Percentiles rank a stretch among this genome's conserved stretches.
These are phyloP conservation scores for Agroathelia rolfsii DNA, from an alignment of 1,284 basidiomycete species.

Conservation along the genomic window DNA sequence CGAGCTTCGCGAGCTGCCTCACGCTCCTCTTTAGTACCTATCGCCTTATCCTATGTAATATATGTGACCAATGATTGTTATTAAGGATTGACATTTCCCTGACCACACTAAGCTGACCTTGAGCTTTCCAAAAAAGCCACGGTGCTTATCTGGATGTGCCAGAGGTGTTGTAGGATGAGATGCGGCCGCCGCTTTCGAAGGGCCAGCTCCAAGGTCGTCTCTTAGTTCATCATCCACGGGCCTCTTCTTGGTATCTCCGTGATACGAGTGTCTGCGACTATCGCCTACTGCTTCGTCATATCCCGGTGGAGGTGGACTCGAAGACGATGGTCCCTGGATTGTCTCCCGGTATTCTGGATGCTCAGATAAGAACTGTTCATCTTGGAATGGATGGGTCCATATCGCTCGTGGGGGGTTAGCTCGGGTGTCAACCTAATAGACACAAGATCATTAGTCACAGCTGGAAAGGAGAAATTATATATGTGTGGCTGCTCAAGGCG, in stretches of 20 bases:
- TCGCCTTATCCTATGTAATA: constrained; percentile 52
- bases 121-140: constrained; percentile 46
- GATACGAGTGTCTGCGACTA: constrained; percentile 19
- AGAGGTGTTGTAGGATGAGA: constrained; percentile 1
- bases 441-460: constrained; percentile 17
- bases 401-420: constrained; percentile 55
- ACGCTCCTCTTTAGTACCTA: constrained; percentile 55
- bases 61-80: no score
- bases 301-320: constrained; percentile 18
- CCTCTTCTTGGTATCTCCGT: constrained; percentile 14
- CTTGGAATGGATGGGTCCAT: constrained; percentile 65
- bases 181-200: not conserved
- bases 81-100: no score
- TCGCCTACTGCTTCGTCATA: constrained; percentile 14
- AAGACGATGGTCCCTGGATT: constrained; percentile 16
- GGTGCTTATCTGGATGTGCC: constrained; percentile 22
- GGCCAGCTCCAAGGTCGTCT: not conserved
- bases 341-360: constrained; percentile 40
- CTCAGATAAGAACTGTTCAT: constrained; percentile 47
- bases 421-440: constrained; percentile 49
- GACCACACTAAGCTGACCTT: no score
- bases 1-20: no score
- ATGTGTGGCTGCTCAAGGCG: not conserved
- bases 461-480: not conserved
- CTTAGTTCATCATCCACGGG: constrained; percentile 1